Conservation (phyloP, 495 filamentous ascomycete genomes). For the Lasiosphaeria hispida region DNA sequence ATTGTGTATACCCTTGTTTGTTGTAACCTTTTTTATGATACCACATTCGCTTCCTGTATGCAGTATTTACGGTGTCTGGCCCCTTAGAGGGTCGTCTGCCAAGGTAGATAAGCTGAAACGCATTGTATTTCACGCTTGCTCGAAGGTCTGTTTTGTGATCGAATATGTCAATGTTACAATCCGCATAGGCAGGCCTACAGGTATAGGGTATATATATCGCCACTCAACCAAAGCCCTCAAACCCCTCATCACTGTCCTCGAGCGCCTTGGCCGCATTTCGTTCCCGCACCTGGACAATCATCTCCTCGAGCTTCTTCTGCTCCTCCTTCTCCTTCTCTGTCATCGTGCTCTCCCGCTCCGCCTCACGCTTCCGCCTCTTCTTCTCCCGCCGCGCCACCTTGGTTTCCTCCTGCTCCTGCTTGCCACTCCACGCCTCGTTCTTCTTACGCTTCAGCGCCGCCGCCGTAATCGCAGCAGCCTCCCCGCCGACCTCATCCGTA, state of each 20-base stretch:
- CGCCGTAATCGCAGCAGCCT: conserved; percentile 13
- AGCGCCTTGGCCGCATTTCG: conserved; percentile 47
- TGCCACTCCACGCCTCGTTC: conserved; percentile 77
- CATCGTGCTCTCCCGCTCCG: conserved; percentile 65
- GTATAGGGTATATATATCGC: not conserved
- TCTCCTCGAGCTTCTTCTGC: conserved; percentile 63
- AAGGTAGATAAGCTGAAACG: not conserved
- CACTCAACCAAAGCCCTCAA: conserved; percentile 42
- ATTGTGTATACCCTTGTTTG: conserved; percentile 3
- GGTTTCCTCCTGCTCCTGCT: conserved; percentile 66
- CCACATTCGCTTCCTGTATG: conserved; percentile 24
- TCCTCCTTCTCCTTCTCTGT: conserved; percentile 69
- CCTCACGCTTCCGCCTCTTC: conserved; percentile 70
- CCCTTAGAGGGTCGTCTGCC: conserved; percentile 10
- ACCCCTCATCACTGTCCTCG: conserved; percentile 38
- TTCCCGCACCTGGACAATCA: conserved; percentile 60
- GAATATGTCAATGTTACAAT: no score
- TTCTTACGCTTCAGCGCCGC: conserved; percentile 48
- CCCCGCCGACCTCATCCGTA: conserved; percentile 36
- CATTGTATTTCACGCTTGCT: no score
- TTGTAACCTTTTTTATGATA: conserved; percentile 16
- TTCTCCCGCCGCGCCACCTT: conserved; percentile 67
- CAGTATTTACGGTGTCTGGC: not conserved
- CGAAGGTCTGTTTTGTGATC: no score
- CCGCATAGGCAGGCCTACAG: no score